Evolutionary conservation across 306 rosid species (phyloP).

Genomic region (Prunus padus): DNA sequence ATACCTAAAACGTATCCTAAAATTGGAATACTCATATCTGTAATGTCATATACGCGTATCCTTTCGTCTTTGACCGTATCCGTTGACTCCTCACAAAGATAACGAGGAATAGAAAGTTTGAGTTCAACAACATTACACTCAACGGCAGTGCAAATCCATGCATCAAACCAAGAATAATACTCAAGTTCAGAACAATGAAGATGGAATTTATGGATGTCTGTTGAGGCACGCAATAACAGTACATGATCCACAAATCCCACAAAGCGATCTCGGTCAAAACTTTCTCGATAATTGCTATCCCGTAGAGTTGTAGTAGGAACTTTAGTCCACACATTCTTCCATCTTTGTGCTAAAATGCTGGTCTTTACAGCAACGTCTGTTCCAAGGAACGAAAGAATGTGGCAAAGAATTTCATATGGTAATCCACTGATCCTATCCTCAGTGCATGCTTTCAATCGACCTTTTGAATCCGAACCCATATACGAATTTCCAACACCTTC

Average conservation of each 20-base stretch:
- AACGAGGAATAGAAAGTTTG: background rate
- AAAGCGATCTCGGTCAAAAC: background rate
- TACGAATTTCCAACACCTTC: too few species aligned
- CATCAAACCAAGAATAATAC: background rate
- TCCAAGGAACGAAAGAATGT: background rate
- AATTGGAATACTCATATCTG: background rate
- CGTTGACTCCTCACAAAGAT: background rate
- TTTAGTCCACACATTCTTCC: background rate
- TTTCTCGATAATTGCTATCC: background rate
- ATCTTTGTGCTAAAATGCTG: background rate
- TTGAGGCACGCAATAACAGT: background rate
- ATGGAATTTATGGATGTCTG: background rate
- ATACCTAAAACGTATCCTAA: too few species aligned
- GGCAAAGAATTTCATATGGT: background rate
- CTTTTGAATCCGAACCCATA: background rate
- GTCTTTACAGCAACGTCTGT: background rate
- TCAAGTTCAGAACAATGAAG: background rate
- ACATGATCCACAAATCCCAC: background rate
- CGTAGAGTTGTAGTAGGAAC: background rate
- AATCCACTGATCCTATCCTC: slow-evolving; percentile 2
- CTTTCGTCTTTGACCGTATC: too few species aligned
- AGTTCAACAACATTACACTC: slow-evolving; percentile 1
- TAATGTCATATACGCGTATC: too few species aligned
- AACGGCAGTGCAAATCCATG: background rate
- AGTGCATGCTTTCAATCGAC: background rate